Conservation (phyloP, 78 protist genomes). For the Parvularia atlantis region DNA sequence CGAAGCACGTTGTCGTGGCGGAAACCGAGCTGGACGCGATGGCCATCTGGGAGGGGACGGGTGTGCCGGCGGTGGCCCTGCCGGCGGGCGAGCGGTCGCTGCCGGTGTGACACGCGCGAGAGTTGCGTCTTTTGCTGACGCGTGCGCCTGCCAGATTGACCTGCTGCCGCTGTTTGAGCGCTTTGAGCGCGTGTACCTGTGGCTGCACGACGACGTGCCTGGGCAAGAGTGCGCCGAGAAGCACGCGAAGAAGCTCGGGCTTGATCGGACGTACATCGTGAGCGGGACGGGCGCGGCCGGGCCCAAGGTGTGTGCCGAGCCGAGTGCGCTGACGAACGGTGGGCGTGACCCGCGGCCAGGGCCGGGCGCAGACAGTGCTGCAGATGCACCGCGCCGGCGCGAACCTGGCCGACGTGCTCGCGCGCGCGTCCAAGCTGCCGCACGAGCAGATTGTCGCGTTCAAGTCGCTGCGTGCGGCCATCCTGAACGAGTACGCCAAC, state of each 20-base stretch:
- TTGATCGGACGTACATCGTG: constrained; percentile 23
- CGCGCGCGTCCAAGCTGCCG: constrained; percentile 6
- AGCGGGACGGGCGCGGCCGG: neutral
- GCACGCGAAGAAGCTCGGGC: constrained; percentile 55
- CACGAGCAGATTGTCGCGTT: constrained; percentile 49
- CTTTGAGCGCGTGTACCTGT: constrained; percentile 48
- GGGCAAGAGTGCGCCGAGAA: constrained; percentile 56
- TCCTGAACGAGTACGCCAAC: constrained; percentile 26
- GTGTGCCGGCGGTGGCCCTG: constrained; percentile 58
- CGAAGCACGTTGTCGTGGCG: too few species aligned
- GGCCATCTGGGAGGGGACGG: constrained; percentile 5
- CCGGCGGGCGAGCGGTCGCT: constrained; percentile 57
- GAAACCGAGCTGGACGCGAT: too few species aligned
- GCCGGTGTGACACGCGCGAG: too few species aligned
- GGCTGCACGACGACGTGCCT: constrained; percentile 66
- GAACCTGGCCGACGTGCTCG: neutral
- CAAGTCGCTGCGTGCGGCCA: constrained; percentile 17
- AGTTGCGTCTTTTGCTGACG: too few species aligned
- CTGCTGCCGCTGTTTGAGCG: constrained; percentile 42
- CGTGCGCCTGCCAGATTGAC: too few species aligned
- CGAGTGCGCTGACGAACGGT: neutral
- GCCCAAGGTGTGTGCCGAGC: neutral
- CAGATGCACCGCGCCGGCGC: neutral
- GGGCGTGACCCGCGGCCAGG: neutral
- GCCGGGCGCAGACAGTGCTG: neutral